phyloP scores from a whole-genome alignment of 1,284 basidiomycete species.

The Sparassis latifolia region DNA sequence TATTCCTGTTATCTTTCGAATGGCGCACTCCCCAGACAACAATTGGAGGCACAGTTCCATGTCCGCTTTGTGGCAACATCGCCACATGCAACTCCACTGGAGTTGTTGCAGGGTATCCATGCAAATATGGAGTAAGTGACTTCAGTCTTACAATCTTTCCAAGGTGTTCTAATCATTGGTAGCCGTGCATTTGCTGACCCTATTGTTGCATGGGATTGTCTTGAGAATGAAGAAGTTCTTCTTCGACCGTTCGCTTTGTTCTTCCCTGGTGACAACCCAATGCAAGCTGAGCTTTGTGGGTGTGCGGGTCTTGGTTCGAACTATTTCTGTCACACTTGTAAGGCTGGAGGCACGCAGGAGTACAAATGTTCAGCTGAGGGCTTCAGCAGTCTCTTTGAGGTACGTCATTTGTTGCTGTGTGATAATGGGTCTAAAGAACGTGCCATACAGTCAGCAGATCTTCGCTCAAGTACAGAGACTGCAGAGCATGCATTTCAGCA shows the following conservation, averaged over 20 bases:
- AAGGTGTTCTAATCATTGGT: no score
- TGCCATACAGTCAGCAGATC: no score
- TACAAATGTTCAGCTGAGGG: not conserved
- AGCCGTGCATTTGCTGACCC: no score
- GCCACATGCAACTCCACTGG: constrained; percentile 11
- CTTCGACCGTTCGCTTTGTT: constrained; percentile 20
- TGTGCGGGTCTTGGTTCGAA: constrained; percentile 21
- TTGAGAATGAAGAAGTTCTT: constrained; percentile 12
- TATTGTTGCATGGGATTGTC: not conserved
- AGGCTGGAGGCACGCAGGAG: not conserved
- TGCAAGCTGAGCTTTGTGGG: constrained; percentile 29
- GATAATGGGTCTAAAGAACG: constrained; percentile 7
- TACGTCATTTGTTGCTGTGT: not conserved
- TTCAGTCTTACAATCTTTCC: no score
- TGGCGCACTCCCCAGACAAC: constrained; percentile 3
- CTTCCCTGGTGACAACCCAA: constrained; percentile 27
- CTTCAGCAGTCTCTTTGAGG: not conserved
- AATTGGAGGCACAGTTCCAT: constrained; percentile 2
- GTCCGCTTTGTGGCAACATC: constrained; percentile 9
- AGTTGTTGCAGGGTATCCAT: constrained; percentile 6
- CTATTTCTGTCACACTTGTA: not conserved
- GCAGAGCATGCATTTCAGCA: not conserved
- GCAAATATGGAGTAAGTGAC: not conserved
- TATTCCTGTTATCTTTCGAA: constrained; percentile 11
- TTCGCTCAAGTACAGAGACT: constrained; percentile 11